phyloP scores from a whole-genome alignment of 129 eudicot genomes.

The Artemisia annua region DNA sequence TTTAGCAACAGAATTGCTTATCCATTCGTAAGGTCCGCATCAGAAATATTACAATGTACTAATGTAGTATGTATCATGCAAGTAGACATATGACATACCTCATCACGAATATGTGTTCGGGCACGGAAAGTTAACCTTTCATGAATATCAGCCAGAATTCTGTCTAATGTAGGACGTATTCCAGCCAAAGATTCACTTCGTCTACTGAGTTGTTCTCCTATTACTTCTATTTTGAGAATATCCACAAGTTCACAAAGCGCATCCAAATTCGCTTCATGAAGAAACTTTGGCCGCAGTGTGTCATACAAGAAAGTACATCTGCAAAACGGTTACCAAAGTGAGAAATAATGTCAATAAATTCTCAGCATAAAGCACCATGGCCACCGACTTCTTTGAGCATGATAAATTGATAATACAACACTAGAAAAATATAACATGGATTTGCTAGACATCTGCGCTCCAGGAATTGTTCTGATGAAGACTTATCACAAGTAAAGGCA shows the following conservation, averaged over 20 bases:
- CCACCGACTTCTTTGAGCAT: too few species aligned
- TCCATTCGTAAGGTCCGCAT: conserved; percentile 15
- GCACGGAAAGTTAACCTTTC: conserved; percentile 98
- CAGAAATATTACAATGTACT: conserved; percentile 1
- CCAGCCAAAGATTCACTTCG: conserved; percentile 90
- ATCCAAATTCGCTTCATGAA: conserved; percentile 92
- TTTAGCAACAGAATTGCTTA: conserved; percentile 13
- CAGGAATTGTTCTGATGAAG: too few species aligned
- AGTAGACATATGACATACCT: conserved; percentile 45
- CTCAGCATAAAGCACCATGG: too few species aligned
- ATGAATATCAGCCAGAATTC: conserved; percentile 94
- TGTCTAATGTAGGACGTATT: conserved; percentile 85
- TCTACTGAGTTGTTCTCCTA: conserved; percentile 84
- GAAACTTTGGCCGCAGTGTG: conserved; percentile 82
- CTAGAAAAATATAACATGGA: too few species aligned
- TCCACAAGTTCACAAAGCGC: conserved; percentile 97
- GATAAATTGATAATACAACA: too few species aligned
- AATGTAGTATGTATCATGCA: conserved; percentile 5
- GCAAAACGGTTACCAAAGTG: conserved; percentile 36
- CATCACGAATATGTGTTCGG: conserved; percentile 93
- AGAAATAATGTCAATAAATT: neutral
- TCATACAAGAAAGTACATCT: conserved; percentile 92
- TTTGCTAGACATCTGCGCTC: too few species aligned
- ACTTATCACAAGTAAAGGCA: too few species aligned
- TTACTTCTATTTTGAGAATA: conserved; percentile 91